Evolutionary conservation across 352 stramenopile genomes (phyloP).

Genomic region (Aphanomyces euteiches): DNA sequence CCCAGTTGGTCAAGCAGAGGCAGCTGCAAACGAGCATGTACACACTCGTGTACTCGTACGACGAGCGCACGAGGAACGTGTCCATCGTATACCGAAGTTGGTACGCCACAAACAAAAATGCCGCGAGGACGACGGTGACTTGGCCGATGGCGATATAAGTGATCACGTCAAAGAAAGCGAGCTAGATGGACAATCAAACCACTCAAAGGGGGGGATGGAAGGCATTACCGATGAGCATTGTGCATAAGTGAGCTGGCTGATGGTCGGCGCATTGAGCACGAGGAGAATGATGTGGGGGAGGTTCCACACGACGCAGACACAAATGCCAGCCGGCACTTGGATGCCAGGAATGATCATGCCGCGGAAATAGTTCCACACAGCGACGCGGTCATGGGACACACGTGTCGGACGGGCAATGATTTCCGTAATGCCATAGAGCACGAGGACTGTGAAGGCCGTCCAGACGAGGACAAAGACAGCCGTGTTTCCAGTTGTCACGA

Average conservation of each 20-base stretch:
- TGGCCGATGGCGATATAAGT: slow-evolving; percentile 19
- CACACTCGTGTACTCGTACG: slow-evolving; percentile 19
- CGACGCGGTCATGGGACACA: slow-evolving; percentile 20
- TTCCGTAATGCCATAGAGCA: slow-evolving; percentile 28
- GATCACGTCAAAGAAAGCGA: slow-evolving; percentile 8
- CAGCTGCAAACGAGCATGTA: slow-evolving; percentile 15
- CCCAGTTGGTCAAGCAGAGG: neutral
- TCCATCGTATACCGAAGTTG: slow-evolving; percentile 23
- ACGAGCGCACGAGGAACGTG: slow-evolving; percentile 22
- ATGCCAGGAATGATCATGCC: slow-evolving; percentile 29
- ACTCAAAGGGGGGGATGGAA: neutral
- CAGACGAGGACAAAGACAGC: slow-evolving; percentile 15
- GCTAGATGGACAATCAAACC: neutral
- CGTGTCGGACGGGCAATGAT: slow-evolving; percentile 21
- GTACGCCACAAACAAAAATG: slow-evolving; percentile 8
- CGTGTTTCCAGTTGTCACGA: slow-evolving; percentile 8
- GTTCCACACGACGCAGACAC: slow-evolving; percentile 20
- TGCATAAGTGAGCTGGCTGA: slow-evolving; percentile 8
- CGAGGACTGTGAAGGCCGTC: slow-evolving; percentile 26
- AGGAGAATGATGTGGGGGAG: slow-evolving; percentile 23
- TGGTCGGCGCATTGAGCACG: neutral
- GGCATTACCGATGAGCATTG: slow-evolving; percentile 8
- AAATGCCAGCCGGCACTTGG: slow-evolving; percentile 19
- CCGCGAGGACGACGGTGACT: neutral
- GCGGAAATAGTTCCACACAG: slow-evolving; percentile 26